Base-by-base conservation (phyloP, 2,329 filamentous ascomycete species). In the Cladosporium sp. region DNA sequence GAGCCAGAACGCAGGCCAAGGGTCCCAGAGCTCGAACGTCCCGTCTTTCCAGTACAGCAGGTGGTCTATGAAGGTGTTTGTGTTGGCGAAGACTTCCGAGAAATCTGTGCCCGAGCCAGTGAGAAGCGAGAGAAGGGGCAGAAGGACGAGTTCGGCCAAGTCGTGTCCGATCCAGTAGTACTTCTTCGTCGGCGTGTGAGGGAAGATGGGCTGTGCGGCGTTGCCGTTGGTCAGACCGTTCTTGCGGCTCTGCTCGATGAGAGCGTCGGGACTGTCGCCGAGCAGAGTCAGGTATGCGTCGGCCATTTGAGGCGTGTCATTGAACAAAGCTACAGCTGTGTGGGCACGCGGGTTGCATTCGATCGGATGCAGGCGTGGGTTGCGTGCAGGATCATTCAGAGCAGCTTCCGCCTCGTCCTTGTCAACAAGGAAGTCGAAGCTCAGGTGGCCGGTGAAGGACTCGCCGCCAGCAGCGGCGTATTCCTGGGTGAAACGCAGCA, bases 121-220 rank as follows among this genome's bases (percentile, higher is more conserved):
- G 12, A 83, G 21, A 2, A 81, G 73, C 1, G 77, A 72, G 5
- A 82, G 69, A 0, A 85, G 67, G 0, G 85, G 86, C 0, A 83
- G 74, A 0, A 88, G 41, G 0, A 88, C 73, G 1, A 83, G 76
- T 1, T 82, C 80, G 1, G 88, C 78, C 0, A 91, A 64, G 65
- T 92, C 89, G 68, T 92, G 88, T 0, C 85, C 87, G n/a, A 88
- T 74, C 89, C 89, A 92, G 76, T 90, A 90, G 71, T 83, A 85
- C 1, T 64, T 74, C 66, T 70, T 68, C 0, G 73, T 59, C 8
- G 59, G 69, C 21, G 32, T 67, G 4, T 65, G 34, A 15, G 72
- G 71, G 36, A 59, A 69, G 5, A 71, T 64, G 34, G 74, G 76
- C 51, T 68, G 76, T 65, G 68, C 64, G 7, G 64, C 65, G 4